Conservation (phyloP, 306 rosid genomes). For the Urtica urens region DNA sequence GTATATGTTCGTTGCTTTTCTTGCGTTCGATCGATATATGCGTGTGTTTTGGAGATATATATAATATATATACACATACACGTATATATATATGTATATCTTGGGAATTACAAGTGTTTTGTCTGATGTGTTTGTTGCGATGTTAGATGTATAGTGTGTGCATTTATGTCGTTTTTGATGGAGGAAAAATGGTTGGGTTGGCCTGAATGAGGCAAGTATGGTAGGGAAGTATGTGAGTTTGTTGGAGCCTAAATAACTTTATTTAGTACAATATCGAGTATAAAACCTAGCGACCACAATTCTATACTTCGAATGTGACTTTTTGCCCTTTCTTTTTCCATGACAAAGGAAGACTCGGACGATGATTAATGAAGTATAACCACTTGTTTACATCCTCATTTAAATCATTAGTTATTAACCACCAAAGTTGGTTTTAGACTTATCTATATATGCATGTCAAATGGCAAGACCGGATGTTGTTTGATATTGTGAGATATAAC, state of each 20-base stretch:
- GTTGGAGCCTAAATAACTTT: constrained; percentile 10
- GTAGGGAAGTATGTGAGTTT: background rate
- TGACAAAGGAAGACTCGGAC: no score
- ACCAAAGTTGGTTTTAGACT: no score
- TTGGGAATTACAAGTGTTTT: background rate
- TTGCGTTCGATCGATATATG: no score
- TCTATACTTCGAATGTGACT: background rate
- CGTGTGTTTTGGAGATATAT: no score
- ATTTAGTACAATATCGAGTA: background rate
- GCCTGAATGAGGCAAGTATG: constrained; percentile 2
- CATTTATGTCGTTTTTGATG: background rate
- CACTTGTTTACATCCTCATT: no score
- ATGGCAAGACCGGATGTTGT: no score
- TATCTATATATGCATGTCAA: no score
- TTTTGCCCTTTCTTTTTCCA: no score
- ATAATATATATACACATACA: no score
- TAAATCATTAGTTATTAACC: no score
- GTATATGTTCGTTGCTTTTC: background rate
- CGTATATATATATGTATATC: background rate
- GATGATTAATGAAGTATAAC: no score
- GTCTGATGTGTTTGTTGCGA: background rate
- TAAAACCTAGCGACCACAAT: background rate
- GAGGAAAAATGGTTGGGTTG: constrained; percentile 15
- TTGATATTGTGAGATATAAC: no score
- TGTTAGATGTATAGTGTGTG: background rate